Percentiles rank a stretch among this genome's conserved stretches.
These are phyloP conservation scores for Rossbeevera mucosa DNA, from an alignment of 768 basidiomycete genomes.

Conservation along the genomic window DNA sequence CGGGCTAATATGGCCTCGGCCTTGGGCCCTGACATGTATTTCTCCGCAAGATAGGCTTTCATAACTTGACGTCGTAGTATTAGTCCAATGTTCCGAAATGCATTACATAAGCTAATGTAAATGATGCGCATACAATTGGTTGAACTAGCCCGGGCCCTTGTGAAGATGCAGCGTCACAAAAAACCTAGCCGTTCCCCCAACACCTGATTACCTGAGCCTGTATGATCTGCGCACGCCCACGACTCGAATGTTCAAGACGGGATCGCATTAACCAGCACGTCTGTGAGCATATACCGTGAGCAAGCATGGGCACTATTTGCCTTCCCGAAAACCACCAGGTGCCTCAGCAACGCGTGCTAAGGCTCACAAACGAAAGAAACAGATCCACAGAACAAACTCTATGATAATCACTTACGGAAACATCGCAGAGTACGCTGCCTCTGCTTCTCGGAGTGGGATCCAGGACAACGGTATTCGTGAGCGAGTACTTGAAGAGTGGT, in stretches of 20 bases:
- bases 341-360: background rate
- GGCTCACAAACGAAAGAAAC: background rate
- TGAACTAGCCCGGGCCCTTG: too few species aligned
- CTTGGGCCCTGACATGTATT: slow-evolving; percentile 96
- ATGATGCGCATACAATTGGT: too few species aligned
- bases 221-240: background rate
- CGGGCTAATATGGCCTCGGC: slow-evolving; percentile 90
- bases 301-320: background rate
- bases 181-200: background rate
- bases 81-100: background rate
- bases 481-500: background rate
- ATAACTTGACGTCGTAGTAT: slow-evolving; percentile 30
- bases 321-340: background rate
- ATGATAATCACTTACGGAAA: slow-evolving; percentile 26
- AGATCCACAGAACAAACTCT: background rate
- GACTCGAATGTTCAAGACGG: background rate
- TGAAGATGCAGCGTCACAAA: background rate
- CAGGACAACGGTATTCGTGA: slow-evolving; percentile 19
- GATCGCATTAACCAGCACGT: background rate
- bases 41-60: slow-evolving; percentile 82
- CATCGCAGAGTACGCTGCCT: slow-evolving; percentile 23
- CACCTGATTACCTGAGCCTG: background rate
- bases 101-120: slow-evolving; percentile 11
- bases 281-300: background rate
- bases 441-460: slow-evolving; percentile 26